Evolutionary conservation across 208 protist genomes (phyloP).

Genomic region (Blastocrithidia nonstop): DNA sequence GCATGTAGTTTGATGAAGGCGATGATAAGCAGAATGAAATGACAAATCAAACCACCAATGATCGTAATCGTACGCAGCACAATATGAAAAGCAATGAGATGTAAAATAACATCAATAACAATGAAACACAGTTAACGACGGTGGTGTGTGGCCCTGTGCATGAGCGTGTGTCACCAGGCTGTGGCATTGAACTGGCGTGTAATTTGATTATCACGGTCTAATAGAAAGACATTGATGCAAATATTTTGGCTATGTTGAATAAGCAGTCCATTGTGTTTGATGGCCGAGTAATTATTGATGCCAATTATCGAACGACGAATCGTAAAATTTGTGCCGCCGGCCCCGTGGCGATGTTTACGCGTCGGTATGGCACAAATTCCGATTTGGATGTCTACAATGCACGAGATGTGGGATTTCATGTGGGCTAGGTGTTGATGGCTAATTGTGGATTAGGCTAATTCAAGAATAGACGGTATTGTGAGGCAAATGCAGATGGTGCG

Average conservation of each 20-base stretch:
- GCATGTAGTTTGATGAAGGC: constrained; percentile 80
- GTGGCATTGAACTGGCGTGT: constrained; percentile 71
- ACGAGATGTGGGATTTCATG: constrained; percentile 58
- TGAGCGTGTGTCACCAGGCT: constrained; percentile 19
- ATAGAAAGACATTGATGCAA: constrained; percentile 82
- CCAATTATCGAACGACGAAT: constrained; percentile 79
- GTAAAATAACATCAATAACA: no score
- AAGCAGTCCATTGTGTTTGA: constrained; percentile 88
- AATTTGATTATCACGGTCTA: constrained; percentile 71
- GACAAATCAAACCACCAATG: no score
- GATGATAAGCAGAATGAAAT: no score
- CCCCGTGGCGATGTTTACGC: constrained; percentile 87
- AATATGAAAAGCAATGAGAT: no score
- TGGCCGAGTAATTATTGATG: constrained; percentile 83
- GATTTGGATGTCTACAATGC: constrained; percentile 78
- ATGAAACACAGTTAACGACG: no score
- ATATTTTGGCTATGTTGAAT: constrained; percentile 76
- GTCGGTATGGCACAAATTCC: constrained; percentile 71
- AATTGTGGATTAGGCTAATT: constrained; percentile 75
- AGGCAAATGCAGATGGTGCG: background rate
- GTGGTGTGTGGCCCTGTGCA: no score
- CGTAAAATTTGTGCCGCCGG: constrained; percentile 67
- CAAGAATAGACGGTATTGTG: background rate
- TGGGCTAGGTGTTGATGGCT: constrained; percentile 60
- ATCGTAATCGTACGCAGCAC: no score